Evolutionary conservation across 805 yeast genomes (phyloP).

Genomic region (Kluyveromyces starmeri): DNA sequence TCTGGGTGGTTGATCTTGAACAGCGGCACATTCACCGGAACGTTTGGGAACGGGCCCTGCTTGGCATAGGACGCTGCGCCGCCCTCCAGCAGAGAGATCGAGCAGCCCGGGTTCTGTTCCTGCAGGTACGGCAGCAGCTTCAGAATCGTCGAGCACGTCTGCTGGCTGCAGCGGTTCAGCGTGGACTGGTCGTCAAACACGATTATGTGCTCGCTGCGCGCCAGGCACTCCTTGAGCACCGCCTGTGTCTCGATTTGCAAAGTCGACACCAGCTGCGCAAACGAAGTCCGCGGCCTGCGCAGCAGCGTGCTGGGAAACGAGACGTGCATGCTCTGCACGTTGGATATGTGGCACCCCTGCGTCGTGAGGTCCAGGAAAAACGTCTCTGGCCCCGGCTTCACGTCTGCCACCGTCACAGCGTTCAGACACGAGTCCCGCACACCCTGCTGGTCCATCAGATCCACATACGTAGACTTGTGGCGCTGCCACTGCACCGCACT

Average conservation of each 20-base stretch:
- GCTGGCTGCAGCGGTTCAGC: constrained; percentile 14
- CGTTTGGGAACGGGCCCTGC: neutral
- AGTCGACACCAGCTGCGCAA: constrained; percentile 21
- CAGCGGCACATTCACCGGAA: neutral
- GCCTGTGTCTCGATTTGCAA: constrained; percentile 9
- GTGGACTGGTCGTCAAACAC: constrained; percentile 23
- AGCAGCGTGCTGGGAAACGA: constrained; percentile 27
- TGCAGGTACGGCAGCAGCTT: constrained; percentile 15
- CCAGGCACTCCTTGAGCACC: constrained; percentile 14
- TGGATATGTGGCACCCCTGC: constrained; percentile 6
- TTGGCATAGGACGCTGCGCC: constrained; percentile 1
- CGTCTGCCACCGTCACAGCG: constrained; percentile 9
- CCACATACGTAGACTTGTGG: neutral
- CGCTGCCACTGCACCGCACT: too few relatives aligned
- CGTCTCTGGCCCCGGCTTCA: constrained; percentile 17
- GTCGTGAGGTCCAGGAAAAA: constrained; percentile 8
- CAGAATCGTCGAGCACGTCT: constrained; percentile 19
- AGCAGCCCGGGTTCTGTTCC: constrained; percentile 3
- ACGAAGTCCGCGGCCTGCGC: constrained; percentile 23
- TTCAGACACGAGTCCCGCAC: constrained; percentile 1
- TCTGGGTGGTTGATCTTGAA: constrained; percentile 1
- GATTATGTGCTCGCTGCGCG: constrained; percentile 13
- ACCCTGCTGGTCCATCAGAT: neutral
- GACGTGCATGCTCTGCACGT: constrained; percentile 19
- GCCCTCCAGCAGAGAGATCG: constrained; percentile 5